phyloP scores from a whole-genome alignment of 768 basidiomycete species.

The Imleria badia region DNA sequence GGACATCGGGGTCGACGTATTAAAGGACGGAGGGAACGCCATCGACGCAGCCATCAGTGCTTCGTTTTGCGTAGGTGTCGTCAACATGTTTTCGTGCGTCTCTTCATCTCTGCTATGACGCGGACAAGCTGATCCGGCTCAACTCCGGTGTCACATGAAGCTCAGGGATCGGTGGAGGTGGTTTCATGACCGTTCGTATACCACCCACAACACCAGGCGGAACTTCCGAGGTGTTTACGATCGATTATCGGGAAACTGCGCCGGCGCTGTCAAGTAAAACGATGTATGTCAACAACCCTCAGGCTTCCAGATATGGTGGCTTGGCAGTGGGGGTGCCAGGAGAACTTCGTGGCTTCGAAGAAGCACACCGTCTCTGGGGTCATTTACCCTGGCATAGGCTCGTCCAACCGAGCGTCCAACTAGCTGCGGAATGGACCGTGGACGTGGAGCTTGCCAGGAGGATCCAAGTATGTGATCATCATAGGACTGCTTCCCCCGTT shows the following conservation, averaged over 20 bases:
- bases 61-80: constrained; percentile 75
- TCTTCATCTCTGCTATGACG: background rate
- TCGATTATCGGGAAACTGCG: constrained; percentile 90
- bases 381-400: constrained; percentile 74
- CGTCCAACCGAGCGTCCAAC: constrained; percentile 67
- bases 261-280: constrained; percentile 68
- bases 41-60: constrained; percentile 84
- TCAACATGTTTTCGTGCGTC: constrained; percentile 88
- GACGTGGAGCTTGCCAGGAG: constrained; percentile 73
- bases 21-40: constrained; percentile 87
- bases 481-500: background rate
- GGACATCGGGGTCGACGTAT: constrained; percentile 71
- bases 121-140: background rate
- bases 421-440: constrained; percentile 82
- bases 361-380: constrained; percentile 83
- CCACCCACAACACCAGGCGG: constrained; percentile 47
- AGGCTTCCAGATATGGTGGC: constrained; percentile 67
- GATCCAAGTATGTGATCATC: constrained; percentile 52
- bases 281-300: constrained; percentile 69
- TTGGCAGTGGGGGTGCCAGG: constrained; percentile 89
- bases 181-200: constrained; percentile 81
- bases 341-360: constrained; percentile 84
- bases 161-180: constrained; percentile 85
- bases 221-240: constrained; percentile 60
- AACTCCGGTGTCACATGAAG: constrained; percentile 32